Conservation (phyloP, 352 stramenopile genomes). For the Globisporangium yorkense region DNA sequence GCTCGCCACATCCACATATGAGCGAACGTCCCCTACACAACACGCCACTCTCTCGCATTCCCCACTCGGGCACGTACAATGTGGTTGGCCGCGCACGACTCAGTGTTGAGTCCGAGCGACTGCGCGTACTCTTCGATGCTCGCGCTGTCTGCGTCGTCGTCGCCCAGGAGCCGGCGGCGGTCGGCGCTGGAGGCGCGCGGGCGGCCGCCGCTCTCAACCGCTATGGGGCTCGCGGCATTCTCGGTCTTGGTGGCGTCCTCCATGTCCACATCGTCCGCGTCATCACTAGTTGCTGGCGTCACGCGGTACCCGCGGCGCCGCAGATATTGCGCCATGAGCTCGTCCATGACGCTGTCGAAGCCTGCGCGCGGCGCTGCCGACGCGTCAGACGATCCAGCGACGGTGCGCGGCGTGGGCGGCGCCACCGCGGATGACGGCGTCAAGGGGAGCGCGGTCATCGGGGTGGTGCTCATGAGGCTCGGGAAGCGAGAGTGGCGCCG, state of each 20-base stretch:
- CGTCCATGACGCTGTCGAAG: constrained; percentile 42
- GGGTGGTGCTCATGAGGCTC: not conserved
- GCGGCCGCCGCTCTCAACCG: constrained; percentile 8
- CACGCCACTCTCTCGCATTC: too few species aligned
- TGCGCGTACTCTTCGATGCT: constrained; percentile 57
- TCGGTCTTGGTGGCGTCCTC: constrained; percentile 4
- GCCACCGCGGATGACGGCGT: not conserved
- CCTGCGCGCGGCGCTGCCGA: not conserved
- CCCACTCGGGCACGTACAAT: constrained; percentile 26
- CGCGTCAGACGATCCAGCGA: not conserved
- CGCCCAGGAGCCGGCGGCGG: constrained; percentile 24
- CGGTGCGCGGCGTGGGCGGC: not conserved
- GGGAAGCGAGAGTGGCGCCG: not conserved
- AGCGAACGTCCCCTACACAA: constrained; percentile 1
- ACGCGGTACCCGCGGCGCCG: constrained; percentile 50
- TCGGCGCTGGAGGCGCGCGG: constrained; percentile 2
- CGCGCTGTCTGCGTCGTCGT: constrained; percentile 10
- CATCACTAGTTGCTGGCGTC: constrained; percentile 1
- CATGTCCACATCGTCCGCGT: constrained; percentile 13
- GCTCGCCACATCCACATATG: not conserved
- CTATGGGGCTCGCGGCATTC: constrained; percentile 5
- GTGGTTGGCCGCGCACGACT: constrained; percentile 72
- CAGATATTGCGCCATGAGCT: constrained; percentile 69
- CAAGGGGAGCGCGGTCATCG: not conserved
- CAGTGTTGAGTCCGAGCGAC: constrained; percentile 59